These are phyloP conservation scores for Ophiosphaerella narmari DNA, from an alignment of 2,329 filamentous ascomycete species.

Conservation along the genomic window DNA sequence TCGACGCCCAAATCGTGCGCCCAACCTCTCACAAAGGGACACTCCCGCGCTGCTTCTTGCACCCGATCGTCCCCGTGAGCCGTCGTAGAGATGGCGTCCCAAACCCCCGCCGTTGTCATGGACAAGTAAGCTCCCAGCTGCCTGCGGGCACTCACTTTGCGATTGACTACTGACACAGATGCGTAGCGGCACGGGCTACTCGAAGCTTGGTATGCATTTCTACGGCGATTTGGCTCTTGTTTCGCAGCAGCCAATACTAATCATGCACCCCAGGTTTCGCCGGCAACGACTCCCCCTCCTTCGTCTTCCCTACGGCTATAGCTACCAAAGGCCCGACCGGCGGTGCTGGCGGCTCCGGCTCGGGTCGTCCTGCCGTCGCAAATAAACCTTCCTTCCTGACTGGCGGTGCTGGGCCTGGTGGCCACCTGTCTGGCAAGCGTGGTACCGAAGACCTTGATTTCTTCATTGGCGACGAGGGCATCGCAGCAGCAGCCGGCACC, in stretches of 20 bases:
- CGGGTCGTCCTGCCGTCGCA: constrained; percentile 84
- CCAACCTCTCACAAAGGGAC: constrained; percentile 19
- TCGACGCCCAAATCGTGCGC: constrained; percentile 27
- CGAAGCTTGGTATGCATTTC: constrained; percentile 81
- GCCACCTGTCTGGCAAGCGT: constrained; percentile 86
- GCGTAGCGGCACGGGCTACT: constrained; percentile 95
- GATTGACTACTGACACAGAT: constrained; percentile 46
- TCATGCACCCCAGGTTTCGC: constrained; percentile 74
- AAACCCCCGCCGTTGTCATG: constrained; percentile 99
- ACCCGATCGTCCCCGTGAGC: constrained; percentile 17
- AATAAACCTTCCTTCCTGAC: constrained; percentile 97
- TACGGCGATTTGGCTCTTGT: background rate
- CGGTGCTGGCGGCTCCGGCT: constrained; percentile 75
- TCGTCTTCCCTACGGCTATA: constrained; percentile 98
- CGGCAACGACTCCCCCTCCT: constrained; percentile 98
- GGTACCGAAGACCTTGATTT: constrained; percentile 98
- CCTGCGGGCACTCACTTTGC: constrained; percentile 32
- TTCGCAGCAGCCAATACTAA: constrained; percentile 36
- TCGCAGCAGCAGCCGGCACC: constrained; percentile 80
- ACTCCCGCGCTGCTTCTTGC: constrained; percentile 28
- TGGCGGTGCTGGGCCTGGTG: constrained; percentile 80
- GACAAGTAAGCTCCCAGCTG: constrained; percentile 82
- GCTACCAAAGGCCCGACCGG: constrained; percentile 82
- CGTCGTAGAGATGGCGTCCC: constrained; percentile 77
- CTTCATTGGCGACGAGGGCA: constrained; percentile 97